These are phyloP conservation scores for Fusarium begoniae DNA, from an alignment of 2,329 filamentous ascomycete genomes.

Conservation along the genomic window DNA sequence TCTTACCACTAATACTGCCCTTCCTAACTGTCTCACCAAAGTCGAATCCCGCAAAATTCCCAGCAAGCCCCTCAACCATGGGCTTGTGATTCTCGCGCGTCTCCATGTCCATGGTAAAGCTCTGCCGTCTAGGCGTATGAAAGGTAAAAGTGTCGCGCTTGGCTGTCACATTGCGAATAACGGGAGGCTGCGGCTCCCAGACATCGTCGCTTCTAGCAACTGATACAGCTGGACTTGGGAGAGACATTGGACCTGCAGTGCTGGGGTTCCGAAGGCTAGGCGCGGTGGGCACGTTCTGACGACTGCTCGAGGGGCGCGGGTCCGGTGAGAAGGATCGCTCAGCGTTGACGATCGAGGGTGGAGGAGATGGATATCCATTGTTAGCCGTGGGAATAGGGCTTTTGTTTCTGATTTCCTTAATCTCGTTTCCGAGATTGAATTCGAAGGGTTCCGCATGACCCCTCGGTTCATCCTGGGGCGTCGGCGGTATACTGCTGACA, in stretches of 20 bases:
- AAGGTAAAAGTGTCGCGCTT: slow-evolving; percentile 62
- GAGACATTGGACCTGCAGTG: slow-evolving; percentile 43
- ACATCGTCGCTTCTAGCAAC: slow-evolving; percentile 53
- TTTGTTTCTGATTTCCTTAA: slow-evolving; percentile 16
- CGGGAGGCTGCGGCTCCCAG: slow-evolving; percentile 49
- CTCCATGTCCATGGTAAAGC: slow-evolving; percentile 60
- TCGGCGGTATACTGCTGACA: slow-evolving; percentile 39
- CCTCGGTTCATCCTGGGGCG: slow-evolving; percentile 38
- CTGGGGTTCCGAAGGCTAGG: slow-evolving; percentile 43
- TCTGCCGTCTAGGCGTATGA: slow-evolving; percentile 55
- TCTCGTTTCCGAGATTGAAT: slow-evolving; percentile 43
- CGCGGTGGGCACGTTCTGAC: slow-evolving; percentile 31
- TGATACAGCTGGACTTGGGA: slow-evolving; percentile 56
- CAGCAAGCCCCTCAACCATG: slow-evolving; percentile 47
- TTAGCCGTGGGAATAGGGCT: slow-evolving; percentile 3
- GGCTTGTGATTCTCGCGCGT: slow-evolving; percentile 28
- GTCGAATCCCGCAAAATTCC: slow-evolving; percentile 52
- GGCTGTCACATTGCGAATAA: slow-evolving; percentile 59
- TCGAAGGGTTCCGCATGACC: slow-evolving; percentile 55
- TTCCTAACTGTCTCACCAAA: slow-evolving; percentile 48
- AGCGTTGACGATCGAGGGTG: slow-evolving; percentile 47
- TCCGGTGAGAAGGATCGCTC: slow-evolving; percentile 42
- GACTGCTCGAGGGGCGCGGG: slow-evolving; percentile 27
- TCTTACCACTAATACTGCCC: slow-evolving; percentile 29
- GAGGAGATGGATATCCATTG: slow-evolving; percentile 51